These are phyloP conservation scores for Phytopythium oedochilum DNA, from an alignment of 352 stramenopile species.

Conservation along the genomic window DNA sequence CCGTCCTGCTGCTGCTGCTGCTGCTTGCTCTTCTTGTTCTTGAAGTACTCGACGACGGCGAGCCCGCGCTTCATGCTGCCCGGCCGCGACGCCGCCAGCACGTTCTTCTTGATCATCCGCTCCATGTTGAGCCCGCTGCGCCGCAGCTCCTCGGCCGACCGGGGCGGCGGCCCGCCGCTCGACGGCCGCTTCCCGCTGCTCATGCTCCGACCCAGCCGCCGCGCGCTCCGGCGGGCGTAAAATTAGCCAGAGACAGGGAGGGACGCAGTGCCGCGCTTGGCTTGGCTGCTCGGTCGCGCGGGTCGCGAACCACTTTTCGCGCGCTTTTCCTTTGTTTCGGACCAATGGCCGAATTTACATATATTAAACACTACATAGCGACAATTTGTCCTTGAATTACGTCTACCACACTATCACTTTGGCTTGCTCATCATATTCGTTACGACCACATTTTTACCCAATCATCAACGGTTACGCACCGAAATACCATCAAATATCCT, in stretches of 20 bases:
- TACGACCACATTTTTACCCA: too few relatives aligned
- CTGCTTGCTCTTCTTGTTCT: constrained; percentile 43
- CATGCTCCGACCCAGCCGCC: constrained; percentile 1
- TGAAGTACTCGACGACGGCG: constrained; percentile 71
- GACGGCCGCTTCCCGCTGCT: constrained; percentile 5
- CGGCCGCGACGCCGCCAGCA: constrained; percentile 37
- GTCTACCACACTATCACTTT: neutral
- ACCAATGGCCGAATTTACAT: neutral
- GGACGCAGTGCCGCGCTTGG: too few relatives aligned
- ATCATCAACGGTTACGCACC: too few relatives aligned
- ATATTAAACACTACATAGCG: too few relatives aligned
- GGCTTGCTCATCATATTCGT: too few relatives aligned
- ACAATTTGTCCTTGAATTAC: too few relatives aligned
- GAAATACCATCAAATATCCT: too few relatives aligned
- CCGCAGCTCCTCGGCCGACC: constrained; percentile 39
- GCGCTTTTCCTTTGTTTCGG: neutral
- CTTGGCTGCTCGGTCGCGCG: neutral
- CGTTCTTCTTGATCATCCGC: constrained; percentile 87
- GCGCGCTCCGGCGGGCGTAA: neutral
- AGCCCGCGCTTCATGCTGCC: constrained; percentile 60
- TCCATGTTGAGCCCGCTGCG: constrained; percentile 77
- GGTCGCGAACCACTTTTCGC: neutral
- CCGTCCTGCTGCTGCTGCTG: constrained; percentile 23
- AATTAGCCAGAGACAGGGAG: neutral
- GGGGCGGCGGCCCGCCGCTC: neutral